Evolutionary conservation across 768 basidiomycete species (phyloP).

Genomic region (Pulveroboletus ravenelii): DNA sequence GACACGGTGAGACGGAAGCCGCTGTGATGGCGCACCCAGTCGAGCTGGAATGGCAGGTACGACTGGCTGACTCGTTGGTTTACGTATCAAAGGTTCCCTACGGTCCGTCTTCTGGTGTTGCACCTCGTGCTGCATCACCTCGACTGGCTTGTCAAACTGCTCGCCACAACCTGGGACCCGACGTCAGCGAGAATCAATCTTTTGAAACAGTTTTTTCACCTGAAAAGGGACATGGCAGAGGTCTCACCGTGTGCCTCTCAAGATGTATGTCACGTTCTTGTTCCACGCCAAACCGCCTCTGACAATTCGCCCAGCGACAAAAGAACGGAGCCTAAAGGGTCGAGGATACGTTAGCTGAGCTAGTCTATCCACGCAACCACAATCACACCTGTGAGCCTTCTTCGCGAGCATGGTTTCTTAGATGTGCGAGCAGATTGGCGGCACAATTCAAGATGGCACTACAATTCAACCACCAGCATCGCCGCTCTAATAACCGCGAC

Average conservation of each 20-base stretch:
- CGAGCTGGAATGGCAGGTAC: constrained; percentile 29
- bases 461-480: constrained; percentile 62
- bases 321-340: constrained; percentile 32
- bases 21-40: constrained; percentile 37
- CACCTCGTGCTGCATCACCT: constrained; percentile 47
- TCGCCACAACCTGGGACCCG: constrained; percentile 47
- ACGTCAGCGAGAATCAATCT: constrained; percentile 8
- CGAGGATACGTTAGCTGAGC: constrained; percentile 5
- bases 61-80: constrained; percentile 33
- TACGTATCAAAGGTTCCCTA: constrained; percentile 13
- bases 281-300: constrained; percentile 35
- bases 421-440: constrained; percentile 46
- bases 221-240: constrained; percentile 31
- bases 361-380: neutral
- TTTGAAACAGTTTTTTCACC: constrained; percentile 34
- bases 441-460: constrained; percentile 50
- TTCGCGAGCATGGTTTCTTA: constrained; percentile 36
- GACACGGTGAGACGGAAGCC: constrained; percentile 48
- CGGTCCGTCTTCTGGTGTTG: constrained; percentile 30
- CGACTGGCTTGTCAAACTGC: constrained; percentile 41
- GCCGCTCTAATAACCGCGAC: constrained; percentile 41
- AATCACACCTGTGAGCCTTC: constrained; percentile 26
- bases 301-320: constrained; percentile 58
- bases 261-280: constrained; percentile 45
- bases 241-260: constrained; percentile 40